Conservation (phyloP, 2,329 filamentous ascomycete genomes). For the Dendrostoma leiphaemia region DNA sequence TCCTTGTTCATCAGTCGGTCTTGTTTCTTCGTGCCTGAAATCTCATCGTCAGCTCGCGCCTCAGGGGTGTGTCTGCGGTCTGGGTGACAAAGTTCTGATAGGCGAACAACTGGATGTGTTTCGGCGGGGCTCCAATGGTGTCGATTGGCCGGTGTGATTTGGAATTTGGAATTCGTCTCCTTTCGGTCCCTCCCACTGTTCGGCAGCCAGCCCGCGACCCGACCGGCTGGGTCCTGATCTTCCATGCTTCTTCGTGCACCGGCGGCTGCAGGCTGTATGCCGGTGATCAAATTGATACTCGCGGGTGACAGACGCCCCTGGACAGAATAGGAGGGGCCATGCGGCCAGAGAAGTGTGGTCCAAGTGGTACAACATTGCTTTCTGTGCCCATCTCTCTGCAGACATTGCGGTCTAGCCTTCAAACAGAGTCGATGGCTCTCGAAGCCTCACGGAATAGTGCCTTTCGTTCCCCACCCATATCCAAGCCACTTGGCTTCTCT, state of each 20-base stretch:
- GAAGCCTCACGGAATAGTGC: slow-evolving; percentile 19
- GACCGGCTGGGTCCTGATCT: slow-evolving; percentile 10
- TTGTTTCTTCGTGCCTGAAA: background rate
- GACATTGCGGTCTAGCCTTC: slow-evolving; percentile 7
- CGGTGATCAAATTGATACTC: slow-evolving; percentile 14
- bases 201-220: slow-evolving; percentile 10
- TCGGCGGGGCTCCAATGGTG: background rate
- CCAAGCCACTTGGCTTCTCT: slow-evolving; percentile 16
- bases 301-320: slow-evolving; percentile 18
- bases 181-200: slow-evolving; percentile 8
- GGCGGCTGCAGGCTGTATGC: slow-evolving; percentile 10
- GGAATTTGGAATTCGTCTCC: slow-evolving; percentile 19
- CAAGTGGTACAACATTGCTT: slow-evolving; percentile 15
- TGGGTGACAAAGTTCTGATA: slow-evolving; percentile 6
- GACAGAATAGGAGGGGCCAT: background rate
- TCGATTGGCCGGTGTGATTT: slow-evolving; percentile 17
- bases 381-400: background rate
- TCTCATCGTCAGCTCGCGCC: slow-evolving; percentile 3
- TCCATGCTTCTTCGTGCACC: background rate
- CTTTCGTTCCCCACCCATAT: slow-evolving; percentile 7
- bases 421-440: slow-evolving; percentile 6
- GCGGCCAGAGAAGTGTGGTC: slow-evolving; percentile 9
- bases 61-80: background rate
- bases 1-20: slow-evolving; percentile 7
- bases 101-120: background rate